Evolutionary conservation across 805 yeast species (phyloP).

Genomic region (Metschnikowia baotianmanensis): DNA sequence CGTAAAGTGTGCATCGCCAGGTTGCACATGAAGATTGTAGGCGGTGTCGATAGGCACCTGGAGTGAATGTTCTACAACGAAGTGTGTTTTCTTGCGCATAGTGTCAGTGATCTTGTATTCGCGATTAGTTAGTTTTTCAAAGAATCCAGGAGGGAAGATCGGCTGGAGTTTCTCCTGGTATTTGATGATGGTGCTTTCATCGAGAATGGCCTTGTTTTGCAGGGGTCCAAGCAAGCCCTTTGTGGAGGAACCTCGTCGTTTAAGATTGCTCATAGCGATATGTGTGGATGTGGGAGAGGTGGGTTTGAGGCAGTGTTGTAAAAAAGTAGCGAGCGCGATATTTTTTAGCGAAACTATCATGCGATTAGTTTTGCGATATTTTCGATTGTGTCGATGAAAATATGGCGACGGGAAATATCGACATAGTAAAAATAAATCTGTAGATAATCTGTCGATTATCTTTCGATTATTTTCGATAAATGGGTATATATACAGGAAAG

Average conservation of each 20-base stretch:
- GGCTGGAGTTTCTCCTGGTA: conserved; percentile 18
- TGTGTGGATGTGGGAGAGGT: too few relatives aligned
- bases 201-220: conserved; percentile 9
- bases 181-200: conserved; percentile 10
- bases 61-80: conserved; percentile 30
- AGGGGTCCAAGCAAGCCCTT: conserved; percentile 6
- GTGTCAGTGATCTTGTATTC: conserved; percentile 5
- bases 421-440: too few relatives aligned
- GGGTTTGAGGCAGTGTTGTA: too few relatives aligned
- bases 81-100: conserved; percentile 9
- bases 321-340: too few relatives aligned
- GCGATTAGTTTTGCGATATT: too few relatives aligned
- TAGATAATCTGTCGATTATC: too few relatives aligned
- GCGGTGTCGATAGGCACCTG: conserved; percentile 33
- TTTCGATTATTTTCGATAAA: too few relatives aligned
- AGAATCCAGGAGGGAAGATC: conserved; percentile 10
- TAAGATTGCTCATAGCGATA: conserved; percentile 5
- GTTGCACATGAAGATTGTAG: conserved; percentile 30
- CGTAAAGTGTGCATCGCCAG: conserved; percentile 37
- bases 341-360: too few relatives aligned
- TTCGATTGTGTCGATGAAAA: too few relatives aligned
- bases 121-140: conserved; percentile 4
- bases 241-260: conserved; percentile 12
- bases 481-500: too few relatives aligned
- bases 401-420: too few relatives aligned